Conservation (phyloP, 495 filamentous ascomycete species). For the Xylaria scruposa region DNA sequence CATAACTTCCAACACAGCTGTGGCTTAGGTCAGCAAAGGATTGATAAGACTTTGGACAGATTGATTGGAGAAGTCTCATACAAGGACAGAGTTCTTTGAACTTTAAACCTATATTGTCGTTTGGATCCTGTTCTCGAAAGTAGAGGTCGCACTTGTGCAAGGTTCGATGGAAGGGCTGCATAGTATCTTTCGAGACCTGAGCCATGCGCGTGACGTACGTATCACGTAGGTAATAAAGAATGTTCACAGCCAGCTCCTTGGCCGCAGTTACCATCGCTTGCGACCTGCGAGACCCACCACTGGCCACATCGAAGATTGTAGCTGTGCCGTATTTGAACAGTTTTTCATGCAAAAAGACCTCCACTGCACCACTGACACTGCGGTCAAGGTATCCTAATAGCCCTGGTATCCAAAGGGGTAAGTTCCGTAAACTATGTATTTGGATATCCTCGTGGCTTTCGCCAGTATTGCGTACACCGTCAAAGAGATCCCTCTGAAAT, state of each 20-base stretch:
- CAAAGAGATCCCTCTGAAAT: slow-evolving; percentile 47
- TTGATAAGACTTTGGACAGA: not conserved
- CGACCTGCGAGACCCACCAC: slow-evolving; percentile 33
- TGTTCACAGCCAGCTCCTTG: slow-evolving; percentile 50
- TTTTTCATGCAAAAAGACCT: slow-evolving; percentile 61
- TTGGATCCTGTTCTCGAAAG: slow-evolving; percentile 45
- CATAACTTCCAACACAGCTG: slow-evolving; percentile 53
- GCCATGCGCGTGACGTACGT: slow-evolving; percentile 47
- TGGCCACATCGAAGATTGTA: slow-evolving; percentile 37
- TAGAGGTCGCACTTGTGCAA: slow-evolving; percentile 51
- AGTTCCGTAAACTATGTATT: slow-evolving; percentile 50
- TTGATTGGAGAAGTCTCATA: slow-evolving; percentile 38
- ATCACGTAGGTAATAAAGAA: slow-evolving; percentile 56
- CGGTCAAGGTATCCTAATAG: slow-evolving; percentile 69
- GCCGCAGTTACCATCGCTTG: slow-evolving; percentile 41
- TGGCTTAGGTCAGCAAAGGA: slow-evolving; percentile 30
- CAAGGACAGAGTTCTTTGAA: slow-evolving; percentile 49
- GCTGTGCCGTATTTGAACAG: slow-evolving; percentile 57
- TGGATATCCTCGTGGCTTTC: slow-evolving; percentile 38
- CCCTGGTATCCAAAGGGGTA: slow-evolving; percentile 71
- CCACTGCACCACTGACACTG: slow-evolving; percentile 58
- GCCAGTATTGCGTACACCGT: slow-evolving; percentile 37
- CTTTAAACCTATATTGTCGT: slow-evolving; percentile 42
- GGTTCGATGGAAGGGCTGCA: slow-evolving; percentile 48
- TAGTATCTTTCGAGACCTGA: slow-evolving; percentile 50